A percentile compares a stretch with the other conserved stretches of the same genome.
Conservation (phyloP, 495 filamentous ascomycete genomes). For the Haplographium delicatum region DNA sequence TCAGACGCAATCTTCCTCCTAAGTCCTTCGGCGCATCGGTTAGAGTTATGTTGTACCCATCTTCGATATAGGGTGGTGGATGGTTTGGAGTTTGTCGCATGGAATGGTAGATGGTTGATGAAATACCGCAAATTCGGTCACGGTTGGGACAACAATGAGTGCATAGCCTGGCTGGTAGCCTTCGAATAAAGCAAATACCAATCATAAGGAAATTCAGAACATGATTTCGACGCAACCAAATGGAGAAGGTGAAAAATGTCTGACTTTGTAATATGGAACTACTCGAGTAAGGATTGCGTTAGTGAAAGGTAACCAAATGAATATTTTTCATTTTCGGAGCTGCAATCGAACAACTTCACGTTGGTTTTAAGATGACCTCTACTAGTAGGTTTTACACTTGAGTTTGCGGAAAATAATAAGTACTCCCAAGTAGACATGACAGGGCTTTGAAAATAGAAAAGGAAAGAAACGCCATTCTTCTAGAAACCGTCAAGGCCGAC, state of each 20-base stretch:
- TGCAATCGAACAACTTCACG: too few species aligned
- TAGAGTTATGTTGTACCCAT: constrained; percentile 99
- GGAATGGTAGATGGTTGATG: constrained; percentile 18
- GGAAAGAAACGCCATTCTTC: too few species aligned
- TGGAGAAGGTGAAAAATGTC: not conserved
- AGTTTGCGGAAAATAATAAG: too few species aligned
- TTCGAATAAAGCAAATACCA: constrained; percentile 30
- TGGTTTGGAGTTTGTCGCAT: constrained; percentile 23
- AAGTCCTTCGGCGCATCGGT: constrained; percentile 95
- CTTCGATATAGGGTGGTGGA: constrained; percentile 52
- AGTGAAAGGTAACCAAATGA: too few species aligned
- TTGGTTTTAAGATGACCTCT: too few species aligned
- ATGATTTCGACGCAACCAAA: constrained; percentile 2
- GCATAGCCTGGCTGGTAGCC: constrained; percentile 27
- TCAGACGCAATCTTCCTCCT: constrained; percentile 88
- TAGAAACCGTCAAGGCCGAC: too few species aligned
- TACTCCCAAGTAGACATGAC: too few species aligned
- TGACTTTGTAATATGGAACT: too few species aligned
- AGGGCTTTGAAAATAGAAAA: too few species aligned
- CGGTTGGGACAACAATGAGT: constrained; percentile 15
- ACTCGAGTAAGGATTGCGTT: too few species aligned
- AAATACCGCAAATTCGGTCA: constrained; percentile 20
- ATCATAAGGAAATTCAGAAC: constrained; percentile 7
- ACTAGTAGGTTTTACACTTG: too few species aligned
- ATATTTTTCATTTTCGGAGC: too few species aligned